Evolutionary conservation across 805 yeast species (phyloP), one percentile per base, ranked within the genome.

Genomic region (Debaryomyces tyrocola): DNA sequence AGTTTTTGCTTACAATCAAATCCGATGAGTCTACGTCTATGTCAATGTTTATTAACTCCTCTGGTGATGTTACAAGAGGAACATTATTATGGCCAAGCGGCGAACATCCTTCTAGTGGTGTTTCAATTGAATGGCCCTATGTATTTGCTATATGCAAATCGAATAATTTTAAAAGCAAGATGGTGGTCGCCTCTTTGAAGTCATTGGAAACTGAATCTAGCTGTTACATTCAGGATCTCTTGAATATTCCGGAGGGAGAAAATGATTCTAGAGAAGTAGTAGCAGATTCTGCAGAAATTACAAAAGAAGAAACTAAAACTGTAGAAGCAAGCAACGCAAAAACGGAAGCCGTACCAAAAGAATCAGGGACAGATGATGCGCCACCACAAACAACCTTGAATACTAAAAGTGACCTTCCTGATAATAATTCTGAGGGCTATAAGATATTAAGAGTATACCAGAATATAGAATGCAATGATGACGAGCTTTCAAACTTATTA

Each of bases 21-120:
- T 59, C 75, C 1, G 75, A 67, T 34, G 53, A 56, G 5, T 33
- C 50, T 6, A 62, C 68, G 1, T 63, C 75, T 1, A 64, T 72
- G 51, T 72, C 72, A 7, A 70, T 72, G 77, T 69, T 73, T 46
- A 61, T 69, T 20, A 63, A 70, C 45, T 53, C 66, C 0, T 39
- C 50, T 12, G 77, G 77, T 1, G 74, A 72, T 44, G 75, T 66
- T 2, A 69, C 74, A 1, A 52, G 76, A 46, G 76, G 77, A 3
- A 73, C 76, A 2, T 48, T 73, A 15, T 55, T 70, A 8, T 71
- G 77, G 74, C 46, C 60, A 0, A 64, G 57, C 12, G 42, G 50
- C 4, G 75, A 75, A 3, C 69, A 67, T 40, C 75, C 76, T 5
- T 51, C 57, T 0, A 56, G 60, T 11, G 72, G 74, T 1, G 45